A percentile compares a stretch with the other conserved stretches of the same genome.
These are phyloP conservation scores for Pestalotiopsis sp. DNA, from an alignment of 2,329 filamentous ascomycete genomes.

Conservation along the genomic window DNA sequence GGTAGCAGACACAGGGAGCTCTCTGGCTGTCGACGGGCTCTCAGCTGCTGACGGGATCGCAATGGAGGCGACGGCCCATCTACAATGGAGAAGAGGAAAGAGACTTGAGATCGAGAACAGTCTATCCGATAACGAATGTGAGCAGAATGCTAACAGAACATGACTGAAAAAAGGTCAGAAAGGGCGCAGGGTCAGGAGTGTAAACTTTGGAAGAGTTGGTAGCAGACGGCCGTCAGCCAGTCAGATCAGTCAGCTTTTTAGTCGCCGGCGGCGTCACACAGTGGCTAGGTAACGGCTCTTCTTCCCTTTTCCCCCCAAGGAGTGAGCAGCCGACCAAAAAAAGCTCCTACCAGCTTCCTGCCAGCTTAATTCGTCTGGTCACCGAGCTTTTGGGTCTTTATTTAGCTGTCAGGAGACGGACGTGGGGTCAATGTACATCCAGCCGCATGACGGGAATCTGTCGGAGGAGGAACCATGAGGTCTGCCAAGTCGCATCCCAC, in stretches of 20 bases:
- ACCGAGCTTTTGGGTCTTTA: background rate
- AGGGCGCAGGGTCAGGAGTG: background rate
- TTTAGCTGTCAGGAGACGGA: slow-evolving; percentile 1
- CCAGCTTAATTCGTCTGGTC: background rate
- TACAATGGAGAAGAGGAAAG: background rate
- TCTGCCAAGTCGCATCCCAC: background rate
- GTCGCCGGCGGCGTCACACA: background rate
- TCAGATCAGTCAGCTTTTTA: slow-evolving; percentile 5
- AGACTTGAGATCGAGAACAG: background rate
- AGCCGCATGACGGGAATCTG: background rate
- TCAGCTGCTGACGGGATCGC: slow-evolving; percentile 18
- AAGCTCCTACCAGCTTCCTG: slow-evolving; percentile 5
- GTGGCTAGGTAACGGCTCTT: background rate
- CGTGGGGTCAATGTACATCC: background rate
- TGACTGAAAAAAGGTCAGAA: background rate
- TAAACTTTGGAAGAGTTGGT: background rate
- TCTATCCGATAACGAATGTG: slow-evolving; percentile 7
- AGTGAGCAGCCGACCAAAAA: background rate
- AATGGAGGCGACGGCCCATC: slow-evolving; percentile 15
- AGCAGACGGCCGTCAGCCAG: background rate
- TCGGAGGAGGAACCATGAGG: background rate
- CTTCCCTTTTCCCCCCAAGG: background rate
- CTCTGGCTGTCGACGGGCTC: slow-evolving; percentile 6
- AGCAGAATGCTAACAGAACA: background rate
- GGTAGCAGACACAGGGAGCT: background rate